Percentiles rank a stretch among this genome's conserved stretches.
Evolutionary conservation across 306 rosid species (phyloP).

Genomic region (Fragaria nilgerrensis): DNA sequence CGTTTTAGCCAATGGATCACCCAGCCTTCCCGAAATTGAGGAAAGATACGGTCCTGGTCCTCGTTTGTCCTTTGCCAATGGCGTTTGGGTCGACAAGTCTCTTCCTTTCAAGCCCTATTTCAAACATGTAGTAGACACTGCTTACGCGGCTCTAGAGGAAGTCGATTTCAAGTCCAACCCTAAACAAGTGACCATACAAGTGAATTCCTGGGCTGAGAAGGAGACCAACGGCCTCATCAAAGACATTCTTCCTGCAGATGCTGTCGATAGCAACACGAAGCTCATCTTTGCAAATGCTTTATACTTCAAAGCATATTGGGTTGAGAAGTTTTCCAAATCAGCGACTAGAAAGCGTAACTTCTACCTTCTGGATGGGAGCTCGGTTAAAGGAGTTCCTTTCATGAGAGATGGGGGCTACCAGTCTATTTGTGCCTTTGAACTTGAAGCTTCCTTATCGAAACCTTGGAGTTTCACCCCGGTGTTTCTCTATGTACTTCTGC

Average conservation of each 20-base stretch:
- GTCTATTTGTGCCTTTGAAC: background rate
- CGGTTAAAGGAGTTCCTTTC: background rate
- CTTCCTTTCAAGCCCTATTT: background rate
- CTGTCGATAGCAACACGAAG: background rate
- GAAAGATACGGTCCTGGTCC: background rate
- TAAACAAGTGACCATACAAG: background rate
- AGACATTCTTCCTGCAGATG: background rate
- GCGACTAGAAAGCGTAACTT: background rate
- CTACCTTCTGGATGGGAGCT: slow-evolving; percentile 1
- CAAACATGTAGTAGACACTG: background rate
- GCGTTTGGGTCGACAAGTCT: background rate
- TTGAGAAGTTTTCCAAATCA: background rate
- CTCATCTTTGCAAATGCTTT: slow-evolving; percentile 24
- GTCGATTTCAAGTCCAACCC: background rate
- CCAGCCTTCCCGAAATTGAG: no score
- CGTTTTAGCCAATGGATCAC: background rate
- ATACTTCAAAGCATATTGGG: slow-evolving; percentile 15
- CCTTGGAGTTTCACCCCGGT: background rate
- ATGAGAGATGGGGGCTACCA: background rate
- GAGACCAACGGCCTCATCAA: slow-evolving; percentile 11
- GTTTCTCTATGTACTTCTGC: slow-evolving; percentile 11
- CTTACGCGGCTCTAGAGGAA: background rate
- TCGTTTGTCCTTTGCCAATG: slow-evolving; percentile 1
- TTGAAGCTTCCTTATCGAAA: slow-evolving; percentile 1
- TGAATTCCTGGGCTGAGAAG: slow-evolving; percentile 11